These are phyloP conservation scores for Auricularia auricula-judae DNA, from an alignment of 768 basidiomycete species.

Conservation along the genomic window DNA sequence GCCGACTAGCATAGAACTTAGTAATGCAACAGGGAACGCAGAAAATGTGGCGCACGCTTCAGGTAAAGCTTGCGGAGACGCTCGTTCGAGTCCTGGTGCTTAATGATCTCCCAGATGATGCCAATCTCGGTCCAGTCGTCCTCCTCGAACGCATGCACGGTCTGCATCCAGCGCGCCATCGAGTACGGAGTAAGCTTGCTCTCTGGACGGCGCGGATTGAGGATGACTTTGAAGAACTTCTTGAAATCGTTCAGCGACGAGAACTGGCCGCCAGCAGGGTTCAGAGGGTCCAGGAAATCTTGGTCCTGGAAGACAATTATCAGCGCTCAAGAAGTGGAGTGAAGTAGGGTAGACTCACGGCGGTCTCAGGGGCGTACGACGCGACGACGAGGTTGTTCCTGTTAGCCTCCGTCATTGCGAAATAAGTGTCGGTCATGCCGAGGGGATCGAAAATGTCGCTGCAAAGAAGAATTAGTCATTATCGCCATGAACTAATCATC, in stretches of 20 bases:
- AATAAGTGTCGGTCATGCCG: conserved; percentile 33
- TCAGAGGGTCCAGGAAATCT: conserved; percentile 27
- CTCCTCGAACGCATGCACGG: conserved; percentile 20
- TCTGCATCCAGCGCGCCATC: conserved; percentile 20
- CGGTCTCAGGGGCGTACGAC: neutral
- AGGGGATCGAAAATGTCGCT: conserved; percentile 39
- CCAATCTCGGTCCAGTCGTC: conserved; percentile 10
- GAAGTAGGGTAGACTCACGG: neutral
- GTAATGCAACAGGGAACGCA: neutral
- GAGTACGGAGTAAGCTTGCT: conserved; percentile 15
- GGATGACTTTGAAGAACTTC: conserved; percentile 31
- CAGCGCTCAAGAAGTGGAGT: neutral
- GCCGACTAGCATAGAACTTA: conserved; percentile 11
- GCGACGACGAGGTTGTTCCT: conserved; percentile 28
- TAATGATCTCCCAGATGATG: conserved; percentile 12
- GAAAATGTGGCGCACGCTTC: conserved; percentile 14
- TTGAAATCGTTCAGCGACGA: conserved; percentile 36
- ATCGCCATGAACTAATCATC: neutral
- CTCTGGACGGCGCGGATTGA: conserved; percentile 24
- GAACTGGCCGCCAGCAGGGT: conserved; percentile 41
- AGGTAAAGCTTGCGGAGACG: conserved; percentile 14
- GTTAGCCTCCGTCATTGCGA: conserved; percentile 25
- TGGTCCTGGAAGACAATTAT: conserved; percentile 20
- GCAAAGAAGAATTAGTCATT: neutral
- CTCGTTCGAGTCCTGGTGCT: conserved; percentile 9